Conservation (phyloP, 192 early-diverging fungal genomes). For the Backusella morwellensis region DNA sequence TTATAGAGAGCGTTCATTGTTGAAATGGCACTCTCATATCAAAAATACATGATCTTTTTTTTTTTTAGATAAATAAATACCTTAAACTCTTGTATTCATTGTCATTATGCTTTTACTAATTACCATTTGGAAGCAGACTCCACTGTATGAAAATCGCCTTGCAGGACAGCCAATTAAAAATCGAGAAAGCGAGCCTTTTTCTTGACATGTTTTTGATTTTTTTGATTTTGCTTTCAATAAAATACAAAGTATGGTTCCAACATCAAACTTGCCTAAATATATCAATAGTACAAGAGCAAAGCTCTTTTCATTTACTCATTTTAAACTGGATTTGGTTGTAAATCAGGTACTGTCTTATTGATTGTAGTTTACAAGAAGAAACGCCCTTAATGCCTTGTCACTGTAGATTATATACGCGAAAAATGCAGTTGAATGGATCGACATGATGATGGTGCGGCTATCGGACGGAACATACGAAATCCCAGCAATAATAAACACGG, state of each 20-base stretch:
- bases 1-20: too few relatives aligned
- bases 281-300: not conserved
- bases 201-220: not conserved
- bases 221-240: not conserved
- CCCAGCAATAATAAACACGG: not conserved
- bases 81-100: too few relatives aligned
- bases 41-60: too few relatives aligned
- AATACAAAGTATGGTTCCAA: not conserved
- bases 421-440: not conserved
- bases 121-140: too few relatives aligned
- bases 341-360: not conserved
- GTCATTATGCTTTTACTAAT: too few relatives aligned
- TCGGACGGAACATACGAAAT: not conserved
- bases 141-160: too few relatives aligned
- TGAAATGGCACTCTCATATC: too few relatives aligned
- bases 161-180: too few relatives aligned
- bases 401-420: not conserved
- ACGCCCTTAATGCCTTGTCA: not conserved
- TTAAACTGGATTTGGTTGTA: not conserved
- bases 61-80: too few relatives aligned
- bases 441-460: not conserved
- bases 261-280: not conserved
- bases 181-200: too few relatives aligned
- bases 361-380: not conserved
- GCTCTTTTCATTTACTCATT: not conserved